Base-by-base conservation (phyloP, 1,284 basidiomycete species). In the Sporisorium reilianum region DNA sequence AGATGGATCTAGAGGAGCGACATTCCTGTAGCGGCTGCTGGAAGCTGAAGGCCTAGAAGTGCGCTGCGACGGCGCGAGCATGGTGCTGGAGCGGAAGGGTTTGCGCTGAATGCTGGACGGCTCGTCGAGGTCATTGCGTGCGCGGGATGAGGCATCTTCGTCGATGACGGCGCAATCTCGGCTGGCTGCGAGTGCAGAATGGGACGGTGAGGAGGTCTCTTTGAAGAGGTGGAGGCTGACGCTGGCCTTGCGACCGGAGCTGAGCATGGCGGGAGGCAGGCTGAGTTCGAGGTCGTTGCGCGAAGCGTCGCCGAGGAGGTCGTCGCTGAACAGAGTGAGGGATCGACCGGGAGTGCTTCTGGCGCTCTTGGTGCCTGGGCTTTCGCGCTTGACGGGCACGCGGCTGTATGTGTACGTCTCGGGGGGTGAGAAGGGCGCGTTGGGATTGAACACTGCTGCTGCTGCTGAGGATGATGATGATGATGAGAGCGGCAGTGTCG, bases 141-240 rank as follows among this genome's bases (percentile, higher is more conserved):
- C n/a, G n/a, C 42, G 53, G n/a, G 40, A 28, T 20, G 51, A 16
- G 3, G 61, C 36, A 12, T 30, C 34, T 20, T 71, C 63, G 11
- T 65, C 63, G 20, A 71, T 54, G 57, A 62, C 50, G 5, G 63
- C 48, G 11, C 63, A 48, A 4, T 62, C 63, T 32, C 63, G 62
- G 22, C 63, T 65, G 46, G 58, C 28, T 18, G 63, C 59, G 11
- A 64, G 45, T 14, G 63, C 68, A 28, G 57, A 36, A 12, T 64
- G 61, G 12, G 72, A 75, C 0, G 72, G 46, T 30, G 64, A 64
- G 5, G 73, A 78, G 14, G 79, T 78, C 62, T 80, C 78, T 45
- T 80, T 80, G 71, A 81, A 81, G n/a, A 81, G 63, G 25, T 81
- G 80, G 11, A 81, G 63, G 54, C 73, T 77, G 34, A 81, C 80